Evolutionary conservation across 129 eudicot genomes (phyloP).

Genomic region (Chrysanthemum makinoi): DNA sequence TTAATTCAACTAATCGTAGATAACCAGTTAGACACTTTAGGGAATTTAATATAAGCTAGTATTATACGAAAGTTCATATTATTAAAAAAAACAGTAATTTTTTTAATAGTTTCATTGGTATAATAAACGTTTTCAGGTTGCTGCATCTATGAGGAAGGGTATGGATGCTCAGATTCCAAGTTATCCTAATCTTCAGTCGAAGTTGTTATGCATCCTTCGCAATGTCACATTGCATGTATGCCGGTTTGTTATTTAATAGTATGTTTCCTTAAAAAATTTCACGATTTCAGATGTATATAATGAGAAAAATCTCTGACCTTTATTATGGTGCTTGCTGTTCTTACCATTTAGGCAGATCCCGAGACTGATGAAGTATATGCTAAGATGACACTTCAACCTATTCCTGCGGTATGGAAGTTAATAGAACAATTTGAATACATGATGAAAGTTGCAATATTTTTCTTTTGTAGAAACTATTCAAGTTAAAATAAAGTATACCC

Average conservation of each 20-base stretch:
- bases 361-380: conserved; percentile 98
- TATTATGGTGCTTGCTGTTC: neutral
- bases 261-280: neutral
- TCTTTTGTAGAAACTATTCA: too few species aligned
- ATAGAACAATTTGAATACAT: neutral
- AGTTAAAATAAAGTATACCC: too few species aligned
- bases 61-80: too few species aligned
- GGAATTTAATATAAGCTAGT: too few species aligned
- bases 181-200: conserved; percentile 80
- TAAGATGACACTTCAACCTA: conserved; percentile 93
- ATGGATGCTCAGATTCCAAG: conserved; percentile 86
- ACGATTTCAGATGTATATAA: neutral
- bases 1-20: too few species aligned
- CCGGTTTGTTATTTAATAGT: neutral
- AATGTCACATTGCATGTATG: conserved; percentile 77
- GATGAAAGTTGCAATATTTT: neutral
- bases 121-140: conserved; percentile 52
- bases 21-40: too few species aligned
- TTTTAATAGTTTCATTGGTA: too few species aligned
- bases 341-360: conserved; percentile 66
- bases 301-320: neutral
- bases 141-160: conserved; percentile 93
- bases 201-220: conserved; percentile 78
- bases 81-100: too few species aligned
- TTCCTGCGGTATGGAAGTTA: conserved; percentile 61